Base-by-base conservation (phyloP, 2,329 filamentous ascomycete species). In the Dactylella cylindrospora region DNA sequence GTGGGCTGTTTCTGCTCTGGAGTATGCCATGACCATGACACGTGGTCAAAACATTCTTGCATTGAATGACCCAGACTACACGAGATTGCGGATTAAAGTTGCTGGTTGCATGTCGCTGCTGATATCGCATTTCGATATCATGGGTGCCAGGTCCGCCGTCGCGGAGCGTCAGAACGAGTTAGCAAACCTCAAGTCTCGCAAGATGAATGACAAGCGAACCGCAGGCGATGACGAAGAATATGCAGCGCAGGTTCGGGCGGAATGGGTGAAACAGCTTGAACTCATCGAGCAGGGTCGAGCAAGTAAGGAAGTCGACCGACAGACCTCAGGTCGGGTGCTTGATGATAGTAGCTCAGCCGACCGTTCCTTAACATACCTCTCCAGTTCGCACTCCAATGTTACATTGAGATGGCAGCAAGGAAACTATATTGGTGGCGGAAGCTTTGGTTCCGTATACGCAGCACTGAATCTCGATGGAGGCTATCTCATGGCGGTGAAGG, bases 71-170 rank as follows among this genome's bases (percentile, higher is more conserved):
- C 82, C 86, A 32, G 91, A 98, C 70, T 98, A 95, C 71, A 81
- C 84, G 4, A 84, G 80, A 65, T 77, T 98, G 65, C 82, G 91
- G 36, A 79, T 83, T 55, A 97, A 96, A 73, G 93, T 98, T 3
- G 90, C 90, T 6, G 91, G 91, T 0, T 98, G 93, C 73, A 98
- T 98, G 93, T 90, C 89, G 15, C 80, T 98, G 19, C 78, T 98
- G 41, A 97, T 98, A 67, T 96, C 90, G 7, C 93, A 98, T 73
- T 98, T 98, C 70, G 93, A 98, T 73, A 97, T 98, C 73, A 95
- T 98, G 86, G 93, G 93, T 19, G 93, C 93, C 20, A 84, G 91
- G 69, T 95, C 90, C 5, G 93, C 93, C 3, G 90, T 96, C 74
- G 89, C 90, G 1, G 93, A 98, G 74, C 90, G 89, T 72, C 88